Percentiles rank a stretch among this genome's conserved stretches.
These are phyloP conservation scores for Fraxinus dipetala DNA, from an alignment of 305 asterid species.

Conservation along the genomic window DNA sequence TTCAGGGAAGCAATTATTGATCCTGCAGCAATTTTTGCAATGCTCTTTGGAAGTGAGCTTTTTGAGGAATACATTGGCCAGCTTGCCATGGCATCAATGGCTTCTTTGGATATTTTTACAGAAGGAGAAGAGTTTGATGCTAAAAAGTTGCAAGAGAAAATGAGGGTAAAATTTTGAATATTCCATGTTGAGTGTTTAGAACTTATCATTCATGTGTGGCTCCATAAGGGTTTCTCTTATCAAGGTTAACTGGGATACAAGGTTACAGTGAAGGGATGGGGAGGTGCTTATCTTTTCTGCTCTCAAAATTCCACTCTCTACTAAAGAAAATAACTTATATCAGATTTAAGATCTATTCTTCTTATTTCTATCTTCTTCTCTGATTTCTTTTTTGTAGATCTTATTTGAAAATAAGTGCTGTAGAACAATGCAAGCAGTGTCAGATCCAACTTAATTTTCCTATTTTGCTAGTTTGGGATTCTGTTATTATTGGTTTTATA, in stretches of 20 bases:
- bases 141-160: slow-evolving; percentile 80
- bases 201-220: slow-evolving; percentile 15
- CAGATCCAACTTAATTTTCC: neutral
- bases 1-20: slow-evolving; percentile 92
- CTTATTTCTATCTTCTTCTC: neutral
- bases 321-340: neutral
- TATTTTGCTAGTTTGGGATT: neutral
- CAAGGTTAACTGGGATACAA: neutral
- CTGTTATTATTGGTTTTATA: neutral
- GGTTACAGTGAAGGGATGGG: slow-evolving; percentile 11
- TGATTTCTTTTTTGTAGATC: neutral
- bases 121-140: slow-evolving; percentile 88
- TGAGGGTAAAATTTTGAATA: slow-evolving; percentile 66
- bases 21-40: slow-evolving; percentile 98
- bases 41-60: slow-evolving; percentile 99
- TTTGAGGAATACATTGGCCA: slow-evolving; percentile 98
- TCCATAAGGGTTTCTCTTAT: slow-evolving; percentile 3
- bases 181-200: neutral
- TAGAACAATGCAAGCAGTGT: neutral
- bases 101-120: slow-evolving; percentile 76
- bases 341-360: neutral
- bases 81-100: slow-evolving; percentile 99
- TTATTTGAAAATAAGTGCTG: neutral
- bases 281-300: neutral
- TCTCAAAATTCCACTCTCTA: neutral